phyloP scores from a whole-genome alignment of 2,329 filamentous ascomycete species.

The Aspergillus brasiliensis region DNA sequence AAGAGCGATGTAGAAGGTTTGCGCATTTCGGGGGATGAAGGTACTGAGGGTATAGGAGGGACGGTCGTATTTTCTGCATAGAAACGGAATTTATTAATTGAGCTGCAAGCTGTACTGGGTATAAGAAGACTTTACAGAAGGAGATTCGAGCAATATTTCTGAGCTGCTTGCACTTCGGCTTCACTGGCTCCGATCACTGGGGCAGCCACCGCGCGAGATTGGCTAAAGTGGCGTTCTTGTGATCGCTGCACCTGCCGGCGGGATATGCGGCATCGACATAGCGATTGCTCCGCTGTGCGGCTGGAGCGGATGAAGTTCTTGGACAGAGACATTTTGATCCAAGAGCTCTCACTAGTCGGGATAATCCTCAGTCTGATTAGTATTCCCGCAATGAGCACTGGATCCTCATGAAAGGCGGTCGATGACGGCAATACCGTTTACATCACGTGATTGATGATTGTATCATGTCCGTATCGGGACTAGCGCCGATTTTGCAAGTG shows the following conservation, averaged over 20 bases:
- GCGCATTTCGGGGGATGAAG: constrained; percentile 74
- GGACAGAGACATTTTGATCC: constrained; percentile 15
- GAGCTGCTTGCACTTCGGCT: constrained; percentile 56
- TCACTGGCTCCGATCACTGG: constrained; percentile 33
- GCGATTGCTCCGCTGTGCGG: constrained; percentile 17
- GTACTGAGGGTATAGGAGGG: constrained; percentile 83
- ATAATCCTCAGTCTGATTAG: no score
- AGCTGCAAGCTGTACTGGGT: not conserved
- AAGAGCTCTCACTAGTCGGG: no score
- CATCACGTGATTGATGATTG: no score
- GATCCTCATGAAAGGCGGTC: no score
- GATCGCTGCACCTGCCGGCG: constrained; percentile 9
- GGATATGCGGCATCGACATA: constrained; percentile 13
- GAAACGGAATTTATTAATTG: constrained; percentile 2
- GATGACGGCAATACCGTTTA: no score
- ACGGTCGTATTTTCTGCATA: constrained; percentile 77
- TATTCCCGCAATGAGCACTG: no score
- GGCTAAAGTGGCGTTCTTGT: constrained; percentile 31
- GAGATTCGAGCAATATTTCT: constrained; percentile 61
- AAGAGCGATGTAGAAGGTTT: constrained; percentile 85
- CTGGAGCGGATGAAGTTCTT: constrained; percentile 24
- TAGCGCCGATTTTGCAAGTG: no score
- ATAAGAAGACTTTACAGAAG: constrained; percentile 48
- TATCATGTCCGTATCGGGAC: no score
- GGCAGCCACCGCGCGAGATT: constrained; percentile 17